Conservation (phyloP, 2,329 filamentous ascomycete genomes). For the Nemania serpens region DNA sequence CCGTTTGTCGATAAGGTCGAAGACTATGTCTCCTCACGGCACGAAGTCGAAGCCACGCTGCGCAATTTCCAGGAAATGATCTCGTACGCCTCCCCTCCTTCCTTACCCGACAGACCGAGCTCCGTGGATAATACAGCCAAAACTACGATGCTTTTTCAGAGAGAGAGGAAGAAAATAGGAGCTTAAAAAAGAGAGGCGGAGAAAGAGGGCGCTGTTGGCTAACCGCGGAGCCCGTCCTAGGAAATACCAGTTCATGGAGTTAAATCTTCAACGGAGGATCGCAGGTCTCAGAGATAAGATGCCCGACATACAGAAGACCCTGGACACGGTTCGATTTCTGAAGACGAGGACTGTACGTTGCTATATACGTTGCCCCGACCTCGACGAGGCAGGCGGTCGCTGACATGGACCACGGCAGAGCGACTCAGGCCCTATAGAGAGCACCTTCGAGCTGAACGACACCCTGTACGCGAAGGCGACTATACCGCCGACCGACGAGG, state of each 20-base stretch:
- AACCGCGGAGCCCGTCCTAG: slow-evolving; percentile 50
- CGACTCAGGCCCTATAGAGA: slow-evolving; percentile 75
- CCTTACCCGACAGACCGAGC: neutral
- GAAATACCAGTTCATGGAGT: slow-evolving; percentile 99
- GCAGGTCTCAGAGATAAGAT: slow-evolving; percentile 90
- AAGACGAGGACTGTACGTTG: slow-evolving; percentile 69
- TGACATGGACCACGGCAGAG: slow-evolving; percentile 41
- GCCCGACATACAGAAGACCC: slow-evolving; percentile 93
- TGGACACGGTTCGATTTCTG: slow-evolving; percentile 88
- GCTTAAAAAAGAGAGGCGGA: neutral
- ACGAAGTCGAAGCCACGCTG: slow-evolving; percentile 79
- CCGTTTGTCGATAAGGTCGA: slow-evolving; percentile 89
- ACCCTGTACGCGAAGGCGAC: slow-evolving; percentile 90
- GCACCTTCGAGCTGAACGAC: slow-evolving; percentile 95
- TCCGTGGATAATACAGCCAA: neutral
- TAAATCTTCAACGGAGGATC: slow-evolving; percentile 84
- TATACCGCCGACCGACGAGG: slow-evolving; percentile 82
- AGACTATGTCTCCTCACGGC: slow-evolving; percentile 79
- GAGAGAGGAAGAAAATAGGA: neutral
- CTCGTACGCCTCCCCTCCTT: slow-evolving; percentile 62
- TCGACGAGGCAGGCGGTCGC: neutral
- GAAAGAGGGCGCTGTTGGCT: neutral
- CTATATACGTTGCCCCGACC: neutral
- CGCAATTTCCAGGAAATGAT: slow-evolving; percentile 93
- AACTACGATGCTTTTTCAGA: neutral